Evolutionary conservation across 2,329 filamentous ascomycete species (phyloP), one percentile per base, ranked within the genome.

Genomic region (Emmonsia crescens): DNA sequence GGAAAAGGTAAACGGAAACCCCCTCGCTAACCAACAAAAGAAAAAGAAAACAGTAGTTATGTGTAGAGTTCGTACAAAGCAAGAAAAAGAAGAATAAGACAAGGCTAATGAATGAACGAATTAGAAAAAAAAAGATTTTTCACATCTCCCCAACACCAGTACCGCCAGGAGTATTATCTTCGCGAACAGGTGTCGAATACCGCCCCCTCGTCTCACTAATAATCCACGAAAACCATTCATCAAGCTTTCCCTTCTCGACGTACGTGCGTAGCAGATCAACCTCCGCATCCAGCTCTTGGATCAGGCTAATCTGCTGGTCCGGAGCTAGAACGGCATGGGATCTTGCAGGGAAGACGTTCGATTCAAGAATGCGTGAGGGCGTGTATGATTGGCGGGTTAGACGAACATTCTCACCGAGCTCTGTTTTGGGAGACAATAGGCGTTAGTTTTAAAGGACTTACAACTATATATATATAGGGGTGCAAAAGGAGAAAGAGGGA

Each of bases 251-350:
- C 72, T 86, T 86, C 61, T 88, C 83, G 24, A 94, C 79, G 70
- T 85, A 85, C 58, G 81, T 79, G 59, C 79, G 76, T 46, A 96
- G 78, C 12, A 82, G 71, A 63, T 82, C 80, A 69, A 93, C 88
- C 74, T 96, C 91, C 62, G 81, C 80, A 62, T 83, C 79, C 77
- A 94, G 88, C 62, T 90, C 89, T 31, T 85, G 83, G 33, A 87
- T 76, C 62, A 96, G 82, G 62, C 85, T 86, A 62, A 84, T 80
- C 62, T 85, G 82, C 68, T 89, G 82, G 51, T 84, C 82, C 49
- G 62, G 74, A 68, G 21, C 69, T 67, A 56, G 70, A 66, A 29
- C 64, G 66, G 65, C 72, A 65, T 40, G 72, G 36, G 60, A 71
- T 64, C 40, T 73, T 69, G 16, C 67, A 63, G 16, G 73, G 70